phyloP scores from a whole-genome alignment of 2,329 filamentous ascomycete species.

The Cryphonectria nitschkei region DNA sequence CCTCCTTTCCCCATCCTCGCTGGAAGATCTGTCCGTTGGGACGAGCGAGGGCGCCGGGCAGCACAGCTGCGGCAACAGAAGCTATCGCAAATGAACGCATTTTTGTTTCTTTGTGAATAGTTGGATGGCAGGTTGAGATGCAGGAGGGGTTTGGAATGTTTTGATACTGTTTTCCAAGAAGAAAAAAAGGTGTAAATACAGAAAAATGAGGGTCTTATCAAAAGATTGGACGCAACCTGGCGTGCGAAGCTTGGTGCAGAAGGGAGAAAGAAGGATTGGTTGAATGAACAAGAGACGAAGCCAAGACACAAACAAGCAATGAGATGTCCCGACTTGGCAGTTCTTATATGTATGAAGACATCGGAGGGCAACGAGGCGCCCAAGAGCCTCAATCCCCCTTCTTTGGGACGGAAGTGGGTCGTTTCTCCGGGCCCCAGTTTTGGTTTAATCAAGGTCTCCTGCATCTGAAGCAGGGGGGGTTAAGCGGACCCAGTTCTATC shows the following conservation, averaged over 20 bases:
- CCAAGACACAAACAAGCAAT: neutral
- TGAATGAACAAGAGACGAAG: neutral
- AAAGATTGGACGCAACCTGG: slow-evolving; percentile 27
- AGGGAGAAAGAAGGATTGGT: slow-evolving; percentile 1
- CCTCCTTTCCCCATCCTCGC: slow-evolving; percentile 16
- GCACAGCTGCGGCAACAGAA: slow-evolving; percentile 20
- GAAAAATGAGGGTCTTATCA: neutral
- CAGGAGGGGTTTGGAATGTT: neutral
- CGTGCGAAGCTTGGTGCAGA: slow-evolving; percentile 22
- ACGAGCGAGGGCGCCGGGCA: slow-evolving; percentile 17
- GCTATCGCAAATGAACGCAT: slow-evolving; percentile 18
- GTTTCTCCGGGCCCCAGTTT: slow-evolving; percentile 4
- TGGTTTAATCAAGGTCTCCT: slow-evolving; percentile 16
- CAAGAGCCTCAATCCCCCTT: slow-evolving; percentile 6
- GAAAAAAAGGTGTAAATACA: neutral
- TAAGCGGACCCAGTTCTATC: slow-evolving; percentile 1
- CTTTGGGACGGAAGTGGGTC: neutral
- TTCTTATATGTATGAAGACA: slow-evolving; percentile 9
- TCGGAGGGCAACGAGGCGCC: neutral
- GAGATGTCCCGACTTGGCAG: neutral
- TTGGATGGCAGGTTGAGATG: neutral
- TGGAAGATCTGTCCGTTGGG: slow-evolving; percentile 17
- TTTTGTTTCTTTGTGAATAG: neutral
- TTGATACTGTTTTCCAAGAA: neutral
- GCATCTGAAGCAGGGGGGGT: slow-evolving; percentile 3